Percentiles rank a stretch among this genome's conserved stretches.
phyloP scores from a whole-genome alignment of 164 flowering plant species.

The Aristolochia contorta region DNA sequence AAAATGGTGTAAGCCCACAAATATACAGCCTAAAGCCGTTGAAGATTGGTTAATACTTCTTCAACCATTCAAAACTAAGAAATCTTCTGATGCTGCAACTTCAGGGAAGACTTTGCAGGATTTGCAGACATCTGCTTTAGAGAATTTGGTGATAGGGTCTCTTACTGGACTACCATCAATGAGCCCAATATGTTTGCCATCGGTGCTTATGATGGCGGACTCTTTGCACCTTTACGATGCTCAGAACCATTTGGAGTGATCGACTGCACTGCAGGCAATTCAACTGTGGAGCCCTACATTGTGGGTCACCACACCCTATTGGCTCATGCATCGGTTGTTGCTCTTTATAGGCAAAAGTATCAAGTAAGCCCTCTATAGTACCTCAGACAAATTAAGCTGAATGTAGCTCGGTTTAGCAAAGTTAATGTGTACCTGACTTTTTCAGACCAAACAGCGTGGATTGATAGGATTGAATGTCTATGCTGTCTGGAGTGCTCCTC shows the following conservation, averaged over 20 bases:
- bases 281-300: conserved; percentile 27
- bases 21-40: too few species aligned
- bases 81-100: too few species aligned
- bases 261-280: too few species aligned
- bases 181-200: conserved; percentile 27
- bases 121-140: conserved; percentile 10
- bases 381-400: not conserved
- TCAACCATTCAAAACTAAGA: too few species aligned
- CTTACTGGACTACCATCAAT: conserved; percentile 40
- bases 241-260: conserved; percentile 22
- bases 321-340: conserved; percentile 41
- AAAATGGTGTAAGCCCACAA: conserved; percentile 17
- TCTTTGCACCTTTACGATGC: conserved; percentile 34
- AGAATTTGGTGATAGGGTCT: conserved; percentile 45
- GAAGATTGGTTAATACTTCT: too few species aligned
- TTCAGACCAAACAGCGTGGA: conserved; percentile 43
- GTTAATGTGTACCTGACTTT: not conserved
- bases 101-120: conserved; percentile 10
- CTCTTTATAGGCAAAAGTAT: conserved; percentile 27
- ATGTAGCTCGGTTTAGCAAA: not conserved
- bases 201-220: conserved; percentile 29
- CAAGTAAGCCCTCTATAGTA: conserved; percentile 14
- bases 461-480: conserved; percentile 30
- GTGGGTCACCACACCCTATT: conserved; percentile 31
- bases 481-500: conserved; percentile 21